Evolutionary conservation across 2,329 filamentous ascomycete genomes (phyloP).

Genomic region (Aureobasidium sp.): DNA sequence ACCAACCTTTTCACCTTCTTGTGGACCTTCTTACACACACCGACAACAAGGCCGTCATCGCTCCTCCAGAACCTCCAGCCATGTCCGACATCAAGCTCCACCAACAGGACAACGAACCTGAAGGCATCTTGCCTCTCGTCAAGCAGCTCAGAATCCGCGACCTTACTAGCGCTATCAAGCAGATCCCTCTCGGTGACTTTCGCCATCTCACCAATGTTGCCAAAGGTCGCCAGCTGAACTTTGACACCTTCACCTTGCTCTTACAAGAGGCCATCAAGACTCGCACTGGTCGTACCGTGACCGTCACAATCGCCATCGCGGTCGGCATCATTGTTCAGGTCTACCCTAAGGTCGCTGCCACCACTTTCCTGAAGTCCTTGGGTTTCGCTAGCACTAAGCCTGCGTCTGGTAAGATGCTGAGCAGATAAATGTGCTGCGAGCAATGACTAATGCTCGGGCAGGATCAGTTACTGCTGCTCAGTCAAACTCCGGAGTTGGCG

Average conservation of each 20-base stretch:
- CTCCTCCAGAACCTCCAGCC: neutral
- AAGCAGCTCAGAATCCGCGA: neutral
- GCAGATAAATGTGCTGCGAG: neutral
- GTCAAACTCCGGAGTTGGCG: constrained; percentile 19
- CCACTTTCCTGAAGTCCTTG: neutral
- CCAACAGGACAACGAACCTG: neutral
- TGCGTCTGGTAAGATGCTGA: neutral
- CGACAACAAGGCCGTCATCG: neutral
- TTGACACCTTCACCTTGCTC: neutral
- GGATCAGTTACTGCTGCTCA: constrained; percentile 23
- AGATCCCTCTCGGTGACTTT: neutral
- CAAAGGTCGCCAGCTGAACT: neutral
- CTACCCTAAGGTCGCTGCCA: neutral
- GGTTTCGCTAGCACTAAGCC: neutral
- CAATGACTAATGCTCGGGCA: neutral
- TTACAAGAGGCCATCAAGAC: neutral
- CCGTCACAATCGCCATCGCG: neutral
- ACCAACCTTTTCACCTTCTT: neutral
- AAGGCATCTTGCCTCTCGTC: neutral
- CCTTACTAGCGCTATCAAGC: neutral
- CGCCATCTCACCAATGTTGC: neutral
- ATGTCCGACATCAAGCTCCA: neutral
- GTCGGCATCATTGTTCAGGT: neutral
- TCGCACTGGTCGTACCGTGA: neutral
- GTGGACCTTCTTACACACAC: neutral